A percentile compares a stretch with the other conserved stretches of the same genome.
These are phyloP conservation scores for Exophiala dermatitidis DNA, from an alignment of 2,329 filamentous ascomycete species.

Conservation along the genomic window DNA sequence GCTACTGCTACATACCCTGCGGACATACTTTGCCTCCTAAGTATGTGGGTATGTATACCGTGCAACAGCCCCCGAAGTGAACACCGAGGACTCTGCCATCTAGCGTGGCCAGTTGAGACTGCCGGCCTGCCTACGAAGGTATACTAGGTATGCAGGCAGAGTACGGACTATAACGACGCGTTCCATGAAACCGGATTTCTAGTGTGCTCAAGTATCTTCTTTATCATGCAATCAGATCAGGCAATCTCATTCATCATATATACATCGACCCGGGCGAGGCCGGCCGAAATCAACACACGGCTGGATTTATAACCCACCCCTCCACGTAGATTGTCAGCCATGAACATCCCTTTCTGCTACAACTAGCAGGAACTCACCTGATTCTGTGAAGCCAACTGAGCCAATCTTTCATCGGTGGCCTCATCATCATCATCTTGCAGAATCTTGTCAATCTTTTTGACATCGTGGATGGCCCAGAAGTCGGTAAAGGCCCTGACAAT, in stretches of 20 bases:
- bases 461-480: constrained; percentile 71
- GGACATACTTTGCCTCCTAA: too few species aligned
- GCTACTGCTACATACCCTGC: too few species aligned
- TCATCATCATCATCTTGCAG: constrained; percentile 40
- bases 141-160: too few species aligned
- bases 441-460: constrained; percentile 58
- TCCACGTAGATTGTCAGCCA: constrained; percentile 1
- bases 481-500: constrained; percentile 62
- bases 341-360: neutral
- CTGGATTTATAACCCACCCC: constrained; percentile 15
- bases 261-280: neutral
- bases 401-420: constrained; percentile 4
- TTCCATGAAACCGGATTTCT: too few species aligned
- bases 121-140: too few species aligned
- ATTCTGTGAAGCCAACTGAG: constrained; percentile 4
- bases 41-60: too few species aligned
- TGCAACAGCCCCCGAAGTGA: too few species aligned
- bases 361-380: constrained; percentile 10
- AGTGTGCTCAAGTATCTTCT: too few species aligned
- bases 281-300: constrained; percentile 10
- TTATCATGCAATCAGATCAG: too few species aligned
- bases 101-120: too few species aligned
- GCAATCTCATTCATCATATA: neutral
- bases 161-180: too few species aligned
- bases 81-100: too few species aligned